Evolutionary conservation across 2,329 filamentous ascomycete species (phyloP), one percentile per base, ranked within the genome.

Genomic region (Cercospora sp.): DNA sequence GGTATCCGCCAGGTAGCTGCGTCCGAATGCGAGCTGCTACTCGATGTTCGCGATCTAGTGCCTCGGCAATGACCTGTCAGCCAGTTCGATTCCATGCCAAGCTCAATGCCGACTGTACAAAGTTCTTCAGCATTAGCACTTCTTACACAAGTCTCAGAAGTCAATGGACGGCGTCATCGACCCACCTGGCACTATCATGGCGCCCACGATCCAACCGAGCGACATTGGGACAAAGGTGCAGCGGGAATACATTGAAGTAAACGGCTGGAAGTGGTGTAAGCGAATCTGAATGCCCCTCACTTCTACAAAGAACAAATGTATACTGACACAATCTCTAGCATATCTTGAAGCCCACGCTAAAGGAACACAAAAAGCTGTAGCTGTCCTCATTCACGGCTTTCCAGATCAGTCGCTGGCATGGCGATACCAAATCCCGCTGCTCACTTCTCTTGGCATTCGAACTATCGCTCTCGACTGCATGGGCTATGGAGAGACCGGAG

Each of bases 401-500:
- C 94, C 94, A 8, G 93, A 97, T 80, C 81, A 95, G 18, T 87
- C 88, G 8, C 89, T 93, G 76, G 93, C 91, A 77, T 98, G 94
- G 94, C 90, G 94, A 70, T 90, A 92, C 80, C 94, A 97, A 80
- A 91, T 97, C 68, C 93, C 94, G 0, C 81, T 88, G 73, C 85
- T 98, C 24, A 80, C 91, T 37, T 85, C 89, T 5, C 83, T 92
- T 66, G 90, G 90, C 24, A 87, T 94, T 72, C 88, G 91, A 66
- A 92, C 97, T 65, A 88, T 98, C 26, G 92, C 88, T 10, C 91
- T 93, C 0, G 93, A 97, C 80, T 90, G 93, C 84, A 86, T 97
- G 74, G 94, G 94, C 70, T 98, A 95, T 78, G 92, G 91, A 28
- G 86, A 88, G 67, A 95, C 92, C 28, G 75, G 75, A 59, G 63